phyloP scores from a whole-genome alignment of 164 flowering plant species.

The Echeveria elegans region DNA sequence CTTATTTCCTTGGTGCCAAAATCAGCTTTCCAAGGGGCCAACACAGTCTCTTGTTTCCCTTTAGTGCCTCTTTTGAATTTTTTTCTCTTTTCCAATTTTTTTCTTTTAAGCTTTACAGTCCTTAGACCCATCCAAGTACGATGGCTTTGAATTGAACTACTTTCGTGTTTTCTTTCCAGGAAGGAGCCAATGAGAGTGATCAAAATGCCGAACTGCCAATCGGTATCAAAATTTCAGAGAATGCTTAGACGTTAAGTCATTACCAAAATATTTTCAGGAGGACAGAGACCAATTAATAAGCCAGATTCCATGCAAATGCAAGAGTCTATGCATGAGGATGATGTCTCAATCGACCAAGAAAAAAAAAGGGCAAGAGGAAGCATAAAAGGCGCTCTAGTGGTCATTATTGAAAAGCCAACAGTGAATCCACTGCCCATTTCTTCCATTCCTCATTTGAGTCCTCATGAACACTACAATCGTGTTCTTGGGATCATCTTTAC shows the following conservation, averaged over 20 bases:
- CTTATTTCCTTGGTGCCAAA: not conserved
- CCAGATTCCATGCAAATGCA: not conserved
- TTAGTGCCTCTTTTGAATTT: not conserved
- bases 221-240: too few species aligned
- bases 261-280: too few species aligned
- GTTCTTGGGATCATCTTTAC: conserved; percentile 3
- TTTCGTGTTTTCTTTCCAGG: not conserved
- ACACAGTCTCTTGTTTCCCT: not conserved
- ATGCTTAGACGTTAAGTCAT: too few species aligned
- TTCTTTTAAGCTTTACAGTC: not conserved
- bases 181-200: not conserved
- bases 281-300: too few species aligned
- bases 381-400: not conserved
- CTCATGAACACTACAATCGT: not conserved
- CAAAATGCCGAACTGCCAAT: too few species aligned
- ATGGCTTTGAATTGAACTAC: not conserved
- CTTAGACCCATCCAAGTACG: not conserved
- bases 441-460: not conserved
- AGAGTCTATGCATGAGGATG: conserved; percentile 1
- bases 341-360: too few species aligned
- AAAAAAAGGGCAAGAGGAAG: too few species aligned
- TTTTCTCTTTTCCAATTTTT: not conserved
- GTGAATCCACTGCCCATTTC: conserved; percentile 6
- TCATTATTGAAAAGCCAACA: conserved; percentile 8
- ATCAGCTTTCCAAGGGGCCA: not conserved